Evolutionary conservation across 768 basidiomycete species (phyloP), one percentile per base, ranked within the genome.

Genomic region (Dentipellis fragilis): DNA sequence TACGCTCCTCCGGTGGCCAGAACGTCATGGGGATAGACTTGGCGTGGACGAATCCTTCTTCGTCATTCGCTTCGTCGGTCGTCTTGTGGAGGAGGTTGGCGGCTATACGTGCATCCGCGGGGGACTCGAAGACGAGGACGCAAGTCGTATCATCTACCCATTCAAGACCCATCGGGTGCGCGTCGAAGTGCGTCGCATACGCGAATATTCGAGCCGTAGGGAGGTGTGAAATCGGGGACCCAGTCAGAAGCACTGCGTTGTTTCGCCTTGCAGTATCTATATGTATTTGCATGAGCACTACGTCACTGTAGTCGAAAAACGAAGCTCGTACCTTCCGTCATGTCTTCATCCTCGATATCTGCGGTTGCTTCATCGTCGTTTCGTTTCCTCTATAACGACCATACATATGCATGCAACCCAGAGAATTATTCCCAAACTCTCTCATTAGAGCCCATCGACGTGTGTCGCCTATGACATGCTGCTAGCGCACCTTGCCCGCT

Each of bases 91-190:
- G 74, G 19, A 63, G 64, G 10, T 71, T 68, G 60, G 77, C 75
- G 1, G 80, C 84, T 1, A 69, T 61, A 22, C 77, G 75, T 11
- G 88, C 88, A 11, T 73, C 67, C 38, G 70, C 58, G 51, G 75
- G 80, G 39, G 79, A 75, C 34, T 76, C 69, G 65, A 89, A 93
- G 45, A 93, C 85, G 51, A 92, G 72, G 3, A 93, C 77, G 62
- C 88, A 91, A 22, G 86, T 89, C 21, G 73, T 84, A 69, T 93
- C 90, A 66, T 90, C 83, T 17, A 93, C 77, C 90, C 90, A 93
- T 71, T 93, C 90, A 8, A 93, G 71, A 8, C 78, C 89, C 59
- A 89, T 76, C 0, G 89, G 89, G 17, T 78, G 74, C 0, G 82
- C 75, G 49, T 87, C 84, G 63, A 87, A 89, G 61, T 91, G 85